phyloP scores from a whole-genome alignment of 495 filamentous ascomycete species.

The Staphylotrichum tortipilum region DNA sequence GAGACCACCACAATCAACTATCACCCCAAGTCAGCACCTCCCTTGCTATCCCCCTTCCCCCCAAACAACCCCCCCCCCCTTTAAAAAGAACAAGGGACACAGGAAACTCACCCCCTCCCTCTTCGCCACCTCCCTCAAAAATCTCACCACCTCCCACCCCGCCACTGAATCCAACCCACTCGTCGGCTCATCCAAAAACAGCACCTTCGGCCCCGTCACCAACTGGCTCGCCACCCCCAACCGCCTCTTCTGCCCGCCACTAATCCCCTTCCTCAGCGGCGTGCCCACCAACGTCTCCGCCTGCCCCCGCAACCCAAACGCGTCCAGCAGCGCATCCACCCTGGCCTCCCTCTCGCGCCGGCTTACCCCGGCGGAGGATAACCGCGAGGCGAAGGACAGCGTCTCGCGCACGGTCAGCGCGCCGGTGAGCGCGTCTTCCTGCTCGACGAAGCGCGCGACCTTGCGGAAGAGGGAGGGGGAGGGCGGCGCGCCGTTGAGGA shows the following conservation, averaged over 20 bases:
- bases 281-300: conserved; percentile 64
- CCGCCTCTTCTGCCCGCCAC: conserved; percentile 70
- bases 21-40: conserved; percentile 33
- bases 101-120: conserved; percentile 49
- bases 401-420: conserved; percentile 71
- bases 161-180: conserved; percentile 72
- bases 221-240: conserved; percentile 71
- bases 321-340: conserved; percentile 75
- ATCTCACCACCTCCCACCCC: conserved; percentile 72
- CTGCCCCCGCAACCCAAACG: conserved; percentile 67
- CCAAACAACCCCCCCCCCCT: not conserved
- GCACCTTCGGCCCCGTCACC: conserved; percentile 66
- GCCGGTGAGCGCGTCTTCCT: conserved; percentile 75
- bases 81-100: not conserved
- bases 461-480: conserved; percentile 34
- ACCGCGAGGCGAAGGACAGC: conserved; percentile 64
- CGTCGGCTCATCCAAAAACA: conserved; percentile 79
- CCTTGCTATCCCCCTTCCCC: not conserved
- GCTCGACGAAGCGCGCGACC: conserved; percentile 68
- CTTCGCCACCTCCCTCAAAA: conserved; percentile 61
- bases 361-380: conserved; percentile 21
- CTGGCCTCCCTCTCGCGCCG: conserved; percentile 60
- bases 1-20: conserved; percentile 63
- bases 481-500: conserved; percentile 47
- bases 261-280: conserved; percentile 68